Percentiles rank a stretch among this genome's conserved stretches.
Evolutionary conservation across 495 filamentous ascomycete species (phyloP).

Genomic region (Penicillium malachiteum): DNA sequence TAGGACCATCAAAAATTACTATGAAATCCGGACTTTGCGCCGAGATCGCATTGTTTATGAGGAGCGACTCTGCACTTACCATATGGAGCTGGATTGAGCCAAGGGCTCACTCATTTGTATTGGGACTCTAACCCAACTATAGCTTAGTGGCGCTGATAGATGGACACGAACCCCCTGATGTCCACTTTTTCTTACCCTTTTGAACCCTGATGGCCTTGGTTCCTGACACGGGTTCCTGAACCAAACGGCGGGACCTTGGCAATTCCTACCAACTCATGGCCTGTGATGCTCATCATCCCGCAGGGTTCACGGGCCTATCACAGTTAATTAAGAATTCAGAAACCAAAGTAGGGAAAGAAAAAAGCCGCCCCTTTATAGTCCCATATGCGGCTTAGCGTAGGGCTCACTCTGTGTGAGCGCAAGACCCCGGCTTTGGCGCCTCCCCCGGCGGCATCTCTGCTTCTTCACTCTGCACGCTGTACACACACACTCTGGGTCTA

Average conservation of each 20-base stretch:
- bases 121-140: conserved; percentile 4
- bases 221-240: conserved; percentile 3
- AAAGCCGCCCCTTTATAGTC: not conserved
- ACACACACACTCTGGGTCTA: not conserved
- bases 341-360: too few relatives aligned
- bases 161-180: conserved; percentile 3
- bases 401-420: not conserved
- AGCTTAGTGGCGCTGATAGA: conserved; percentile 7
- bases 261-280: too few relatives aligned
- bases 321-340: not conserved
- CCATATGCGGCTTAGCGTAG: not conserved
- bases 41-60: conserved; percentile 5
- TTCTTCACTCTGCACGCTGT: not conserved
- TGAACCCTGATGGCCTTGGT: not conserved
- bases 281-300: not conserved
- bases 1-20: too few relatives aligned
- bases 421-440: not conserved
- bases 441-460: not conserved
- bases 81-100: not conserved
- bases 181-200: not conserved
- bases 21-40: too few relatives aligned
- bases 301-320: not conserved
- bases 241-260: not conserved
- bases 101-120: not conserved
- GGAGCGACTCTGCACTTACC: conserved; percentile 10